These are phyloP conservation scores for Chytriomyces hyalinus DNA, from an alignment of 192 early-diverging fungal species.

Conservation along the genomic window DNA sequence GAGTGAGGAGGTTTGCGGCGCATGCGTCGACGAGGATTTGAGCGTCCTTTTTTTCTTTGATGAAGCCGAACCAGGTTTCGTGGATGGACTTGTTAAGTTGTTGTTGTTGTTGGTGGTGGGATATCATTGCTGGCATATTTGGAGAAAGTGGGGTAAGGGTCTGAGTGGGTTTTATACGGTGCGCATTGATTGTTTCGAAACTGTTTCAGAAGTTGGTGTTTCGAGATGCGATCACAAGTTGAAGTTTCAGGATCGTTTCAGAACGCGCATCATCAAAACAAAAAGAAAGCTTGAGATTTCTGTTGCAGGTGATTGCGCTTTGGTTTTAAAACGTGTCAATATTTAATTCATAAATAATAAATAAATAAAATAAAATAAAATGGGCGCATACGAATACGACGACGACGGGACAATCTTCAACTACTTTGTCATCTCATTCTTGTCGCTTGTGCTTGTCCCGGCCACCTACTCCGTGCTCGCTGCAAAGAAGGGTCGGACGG, in stretches of 20 bases:
- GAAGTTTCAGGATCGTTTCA: background rate
- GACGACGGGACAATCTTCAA: conserved; percentile 93
- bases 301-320: no score
- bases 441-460: conserved; percentile 83
- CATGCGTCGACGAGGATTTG: conserved; percentile 1
- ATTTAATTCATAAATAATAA: background rate
- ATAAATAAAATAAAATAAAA: conserved; percentile 18
- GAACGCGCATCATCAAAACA: background rate
- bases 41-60: background rate
- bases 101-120: no score
- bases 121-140: no score
- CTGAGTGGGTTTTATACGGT: no score
- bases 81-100: no score
- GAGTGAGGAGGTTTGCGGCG: background rate
- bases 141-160: no score
- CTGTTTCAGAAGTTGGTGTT: no score
- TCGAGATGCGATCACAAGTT: background rate
- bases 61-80: conserved; percentile 1
- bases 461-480: conserved; percentile 47
- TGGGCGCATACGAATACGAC: conserved; percentile 90
- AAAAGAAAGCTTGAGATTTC: background rate
- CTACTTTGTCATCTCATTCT: conserved; percentile 88
- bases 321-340: background rate
- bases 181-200: no score
- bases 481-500: background rate